Evolutionary conservation across 2,329 filamentous ascomycete genomes (phyloP).

Genomic region (Colletotrichum sidae): DNA sequence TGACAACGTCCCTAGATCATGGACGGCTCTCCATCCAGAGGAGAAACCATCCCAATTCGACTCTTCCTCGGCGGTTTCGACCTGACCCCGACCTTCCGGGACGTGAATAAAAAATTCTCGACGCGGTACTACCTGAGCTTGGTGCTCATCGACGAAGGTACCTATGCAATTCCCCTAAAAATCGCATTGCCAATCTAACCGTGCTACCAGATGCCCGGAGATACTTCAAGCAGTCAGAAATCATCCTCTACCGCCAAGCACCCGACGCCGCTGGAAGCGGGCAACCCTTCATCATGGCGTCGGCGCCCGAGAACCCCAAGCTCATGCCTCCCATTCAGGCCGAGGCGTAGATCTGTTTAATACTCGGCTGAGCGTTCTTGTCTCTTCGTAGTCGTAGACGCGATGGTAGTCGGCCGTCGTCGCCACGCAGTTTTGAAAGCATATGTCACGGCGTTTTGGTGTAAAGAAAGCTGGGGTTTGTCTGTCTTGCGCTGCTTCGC

Average conservation of each 20-base stretch:
- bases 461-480: constrained; percentile 41
- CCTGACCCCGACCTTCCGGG: constrained; percentile 95
- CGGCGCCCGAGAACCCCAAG: constrained; percentile 60
- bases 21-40: constrained; percentile 97
- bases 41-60: constrained; percentile 94
- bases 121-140: constrained; percentile 97
- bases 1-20: constrained; percentile 75
- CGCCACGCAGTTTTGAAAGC: constrained; percentile 46
- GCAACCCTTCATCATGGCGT: constrained; percentile 51
- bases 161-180: constrained; percentile 36
- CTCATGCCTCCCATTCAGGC: constrained; percentile 47
- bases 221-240: constrained; percentile 99
- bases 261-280: constrained; percentile 63
- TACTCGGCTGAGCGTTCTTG: not conserved
- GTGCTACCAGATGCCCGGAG: constrained; percentile 80
- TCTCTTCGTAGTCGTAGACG: constrained; percentile 8
- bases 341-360: not conserved
- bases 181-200: constrained; percentile 22
- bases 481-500: constrained; percentile 36
- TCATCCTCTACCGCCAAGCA: constrained; percentile 91
- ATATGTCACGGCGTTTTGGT: constrained; percentile 53
- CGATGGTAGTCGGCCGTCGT: constrained; percentile 27
- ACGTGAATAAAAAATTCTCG: constrained; percentile 99
- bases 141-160: constrained; percentile 94
- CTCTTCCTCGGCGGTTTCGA: constrained; percentile 98